Evolutionary conservation across 1,284 basidiomycete genomes (phyloP).

Genomic region (Waitea zeae): DNA sequence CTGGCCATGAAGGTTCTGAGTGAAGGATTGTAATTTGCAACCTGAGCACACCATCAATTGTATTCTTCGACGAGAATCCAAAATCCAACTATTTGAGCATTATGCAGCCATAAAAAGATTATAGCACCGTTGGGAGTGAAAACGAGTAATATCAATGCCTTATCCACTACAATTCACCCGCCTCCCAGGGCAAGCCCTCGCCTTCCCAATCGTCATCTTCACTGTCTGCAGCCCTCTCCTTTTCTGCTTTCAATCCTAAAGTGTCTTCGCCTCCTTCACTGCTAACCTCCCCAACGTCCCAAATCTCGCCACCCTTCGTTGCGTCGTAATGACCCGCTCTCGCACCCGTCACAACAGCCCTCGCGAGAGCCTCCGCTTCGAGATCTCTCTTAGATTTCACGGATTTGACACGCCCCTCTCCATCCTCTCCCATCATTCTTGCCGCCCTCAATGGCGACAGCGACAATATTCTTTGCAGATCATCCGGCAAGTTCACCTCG

Average conservation of each 20-base stretch:
- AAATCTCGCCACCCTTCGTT: slow-evolving; percentile 52
- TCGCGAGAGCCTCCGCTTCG: slow-evolving; percentile 37
- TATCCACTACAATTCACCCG: slow-evolving; percentile 43
- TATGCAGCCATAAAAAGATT: too few species aligned
- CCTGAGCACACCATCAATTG: background rate
- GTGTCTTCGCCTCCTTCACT: background rate
- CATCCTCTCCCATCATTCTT: too few species aligned
- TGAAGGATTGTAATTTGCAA: background rate
- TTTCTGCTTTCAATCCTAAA: slow-evolving; percentile 14
- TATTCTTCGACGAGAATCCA: too few species aligned
- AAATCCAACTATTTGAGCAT: too few species aligned
- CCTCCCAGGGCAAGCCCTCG: slow-evolving; percentile 64
- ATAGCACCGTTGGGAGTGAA: too few species aligned
- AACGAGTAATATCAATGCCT: too few species aligned
- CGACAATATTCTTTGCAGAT: slow-evolving; percentile 41
- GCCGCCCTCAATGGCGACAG: too few species aligned
- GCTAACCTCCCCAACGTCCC: slow-evolving; percentile 51
- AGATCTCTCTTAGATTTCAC: too few species aligned
- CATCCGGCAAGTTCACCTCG: slow-evolving; percentile 45
- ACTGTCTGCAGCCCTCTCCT: slow-evolving; percentile 17
- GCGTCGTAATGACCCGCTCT: slow-evolving; percentile 20
- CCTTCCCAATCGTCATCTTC: slow-evolving; percentile 68
- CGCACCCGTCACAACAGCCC: slow-evolving; percentile 39
- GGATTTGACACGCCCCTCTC: too few species aligned
- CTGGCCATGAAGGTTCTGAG: background rate